Percentiles rank a stretch among this genome's conserved stretches.
Evolutionary conservation across 768 basidiomycete genomes (phyloP).

Genomic region (Calvatia gigantea): DNA sequence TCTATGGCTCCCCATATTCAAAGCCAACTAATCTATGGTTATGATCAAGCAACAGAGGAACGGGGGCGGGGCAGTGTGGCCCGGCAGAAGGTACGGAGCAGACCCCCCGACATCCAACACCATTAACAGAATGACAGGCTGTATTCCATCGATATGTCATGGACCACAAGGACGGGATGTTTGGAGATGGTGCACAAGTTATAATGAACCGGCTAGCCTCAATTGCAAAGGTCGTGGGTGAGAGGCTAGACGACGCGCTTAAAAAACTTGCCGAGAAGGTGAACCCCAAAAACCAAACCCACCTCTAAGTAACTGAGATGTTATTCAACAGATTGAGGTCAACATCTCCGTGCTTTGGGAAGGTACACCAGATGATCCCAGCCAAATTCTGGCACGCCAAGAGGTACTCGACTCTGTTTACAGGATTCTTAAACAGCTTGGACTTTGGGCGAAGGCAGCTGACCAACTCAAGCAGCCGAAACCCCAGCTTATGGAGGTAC

Average conservation of each 20-base stretch:
- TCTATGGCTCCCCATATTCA: slow-evolving; percentile 56
- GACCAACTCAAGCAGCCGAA: slow-evolving; percentile 21
- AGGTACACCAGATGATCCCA: slow-evolving; percentile 43
- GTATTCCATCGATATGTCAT: slow-evolving; percentile 45
- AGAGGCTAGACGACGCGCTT: slow-evolving; percentile 42
- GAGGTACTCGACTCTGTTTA: slow-evolving; percentile 34
- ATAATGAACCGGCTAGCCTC: slow-evolving; percentile 43
- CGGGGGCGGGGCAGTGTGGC: slow-evolving; percentile 54
- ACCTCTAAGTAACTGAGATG: neutral
- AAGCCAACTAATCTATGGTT: slow-evolving; percentile 45
- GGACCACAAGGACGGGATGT: slow-evolving; percentile 44
- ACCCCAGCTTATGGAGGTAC: slow-evolving; percentile 15
- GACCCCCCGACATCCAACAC: neutral
- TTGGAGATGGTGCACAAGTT: slow-evolving; percentile 48
- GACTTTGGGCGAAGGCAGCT: slow-evolving; percentile 41
- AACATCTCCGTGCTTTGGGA: slow-evolving; percentile 61
- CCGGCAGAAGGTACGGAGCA: slow-evolving; percentile 48
- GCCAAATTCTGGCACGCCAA: slow-evolving; percentile 37
- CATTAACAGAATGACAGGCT: slow-evolving; percentile 26
- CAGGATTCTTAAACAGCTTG: slow-evolving; percentile 39
- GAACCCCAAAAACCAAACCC: slow-evolving; percentile 6
- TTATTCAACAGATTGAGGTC: slow-evolving; percentile 27
- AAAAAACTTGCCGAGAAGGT: slow-evolving; percentile 55
- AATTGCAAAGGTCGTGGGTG: slow-evolving; percentile 48
- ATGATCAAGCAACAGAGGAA: slow-evolving; percentile 51